A percentile compares a stretch with the other conserved stretches of the same genome.
Conservation (phyloP, 352 stramenopile genomes). For the Pythium phragmitis region DNA sequence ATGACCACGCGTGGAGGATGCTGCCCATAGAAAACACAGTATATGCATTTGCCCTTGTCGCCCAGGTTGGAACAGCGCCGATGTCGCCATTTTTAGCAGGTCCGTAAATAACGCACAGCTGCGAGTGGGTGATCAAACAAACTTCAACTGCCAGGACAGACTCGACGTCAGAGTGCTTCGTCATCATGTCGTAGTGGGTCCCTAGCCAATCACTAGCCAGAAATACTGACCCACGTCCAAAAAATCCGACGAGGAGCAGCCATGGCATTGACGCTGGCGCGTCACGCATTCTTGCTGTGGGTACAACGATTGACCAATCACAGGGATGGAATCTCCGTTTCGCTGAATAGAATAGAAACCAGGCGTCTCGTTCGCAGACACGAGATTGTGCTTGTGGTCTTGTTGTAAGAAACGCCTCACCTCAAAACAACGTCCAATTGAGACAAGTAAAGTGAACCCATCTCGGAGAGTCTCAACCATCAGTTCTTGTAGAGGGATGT, state of each 20-base stretch:
- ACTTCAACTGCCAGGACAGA: slow-evolving; percentile 14
- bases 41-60: neutral
- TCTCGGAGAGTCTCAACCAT: slow-evolving; percentile 1
- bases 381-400: slow-evolving; percentile 8
- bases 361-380: slow-evolving; percentile 12
- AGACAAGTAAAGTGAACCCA: slow-evolving; percentile 15
- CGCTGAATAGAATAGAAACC: slow-evolving; percentile 21
- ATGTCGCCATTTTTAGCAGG: neutral
- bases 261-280: slow-evolving; percentile 12
- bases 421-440: slow-evolving; percentile 29
- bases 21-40: neutral
- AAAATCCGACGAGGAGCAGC: slow-evolving; percentile 7
- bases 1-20: neutral
- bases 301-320: slow-evolving; percentile 20
- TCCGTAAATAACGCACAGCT: slow-evolving; percentile 3
- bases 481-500: slow-evolving; percentile 11
- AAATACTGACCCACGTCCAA: neutral
- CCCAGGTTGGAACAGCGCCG: neutral
- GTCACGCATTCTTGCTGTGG: slow-evolving; percentile 19
- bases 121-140: neutral
- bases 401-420: slow-evolving; percentile 10
- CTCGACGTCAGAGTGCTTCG: slow-evolving; percentile 15
- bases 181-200: slow-evolving; percentile 6
- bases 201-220: slow-evolving; percentile 13
- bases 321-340: neutral